Percentiles rank a stretch among this genome's conserved stretches.
Evolutionary conservation across 495 filamentous ascomycete genomes (phyloP).

Genomic region (Parathielavia hyrcaniae): DNA sequence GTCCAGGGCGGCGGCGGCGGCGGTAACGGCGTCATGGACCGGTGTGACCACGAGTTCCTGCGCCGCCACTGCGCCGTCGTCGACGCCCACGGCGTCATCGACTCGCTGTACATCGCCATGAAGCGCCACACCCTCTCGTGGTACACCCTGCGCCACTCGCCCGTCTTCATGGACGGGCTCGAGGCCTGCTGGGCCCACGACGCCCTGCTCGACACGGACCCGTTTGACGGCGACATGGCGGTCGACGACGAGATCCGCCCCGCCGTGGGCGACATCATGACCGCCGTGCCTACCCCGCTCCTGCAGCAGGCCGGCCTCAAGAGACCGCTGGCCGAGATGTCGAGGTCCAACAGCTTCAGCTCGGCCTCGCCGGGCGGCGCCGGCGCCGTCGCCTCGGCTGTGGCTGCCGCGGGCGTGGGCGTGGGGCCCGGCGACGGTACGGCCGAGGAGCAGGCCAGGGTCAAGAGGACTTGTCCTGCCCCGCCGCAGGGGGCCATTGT

Average conservation of each 20-base stretch:
- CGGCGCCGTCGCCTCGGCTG: background rate
- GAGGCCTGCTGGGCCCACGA: conserved; percentile 49
- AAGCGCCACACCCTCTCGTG: conserved; percentile 41
- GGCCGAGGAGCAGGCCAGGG: conserved; percentile 14
- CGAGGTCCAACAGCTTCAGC: conserved; percentile 43
- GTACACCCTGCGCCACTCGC: conserved; percentile 42
- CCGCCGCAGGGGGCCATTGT: conserved; percentile 7
- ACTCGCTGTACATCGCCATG: conserved; percentile 53
- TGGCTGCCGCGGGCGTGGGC: background rate
- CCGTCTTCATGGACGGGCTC: conserved; percentile 44
- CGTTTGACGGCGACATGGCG: conserved; percentile 32
- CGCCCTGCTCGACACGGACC: conserved; percentile 40
- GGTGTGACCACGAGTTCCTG: conserved; percentile 46
- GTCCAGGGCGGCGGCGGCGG: no score
- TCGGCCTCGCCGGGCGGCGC: conserved; percentile 26
- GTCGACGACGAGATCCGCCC: conserved; percentile 37
- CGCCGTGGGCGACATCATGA: conserved; percentile 46
- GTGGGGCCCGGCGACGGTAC: background rate
- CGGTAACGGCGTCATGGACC: conserved; percentile 8
- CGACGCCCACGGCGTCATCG: conserved; percentile 46
- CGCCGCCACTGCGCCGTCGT: conserved; percentile 44
- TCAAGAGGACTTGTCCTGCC: conserved; percentile 20
- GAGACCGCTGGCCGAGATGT: conserved; percentile 44
- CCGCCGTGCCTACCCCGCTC: conserved; percentile 32
- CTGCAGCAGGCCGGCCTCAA: conserved; percentile 36